Evolutionary conservation across 2,329 filamentous ascomycete species (phyloP), one percentile per base, ranked within the genome.

Genomic region (Pestalotiopsis sp.): DNA sequence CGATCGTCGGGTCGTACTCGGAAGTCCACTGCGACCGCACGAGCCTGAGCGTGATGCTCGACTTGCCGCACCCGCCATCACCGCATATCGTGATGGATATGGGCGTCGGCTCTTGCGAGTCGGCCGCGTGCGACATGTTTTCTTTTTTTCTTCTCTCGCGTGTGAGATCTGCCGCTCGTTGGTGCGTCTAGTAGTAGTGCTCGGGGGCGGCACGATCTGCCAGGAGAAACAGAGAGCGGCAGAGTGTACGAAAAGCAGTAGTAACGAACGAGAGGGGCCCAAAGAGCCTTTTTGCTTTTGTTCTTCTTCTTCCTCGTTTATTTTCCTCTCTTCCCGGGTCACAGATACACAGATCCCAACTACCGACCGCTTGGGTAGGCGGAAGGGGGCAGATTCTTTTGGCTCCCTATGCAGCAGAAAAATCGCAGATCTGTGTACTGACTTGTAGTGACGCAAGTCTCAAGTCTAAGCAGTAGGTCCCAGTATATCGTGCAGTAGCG

Each of bases 11-110:
- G 81, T 93, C 92, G 80, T 93, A 93, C 79, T 95, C 93, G 75
- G 91, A 91, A 7, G 92, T 95, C 93, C 93, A 96, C 82, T 93
- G 89, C 70, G 90, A 93, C 75, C 92, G 90, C 66, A 96, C 93
- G 57, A 96, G 88, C 66, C 93, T 92, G 69, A 96, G 84, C 17
- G 93, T 95, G 77, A 96, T 95, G 73, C 92, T 94, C 2, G 92
- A 94, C 83, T 96, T 96, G 76, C 92, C 92, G 78, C 92, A 94
- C 70, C 93, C 93, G 76, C 93, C 93, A 78, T 95, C 93, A 77
- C 93, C 93, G 82, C 93, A 95, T 80, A 96, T 93, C 68, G 93
- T 95, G 77, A 95, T 94, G 72, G 90, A 86, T 76, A 91, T 90
- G 70, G 88, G 88, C 20, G 88, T 81, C 0, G 87, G 84, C 11